Evolutionary conservation across 805 yeast species (phyloP).

Genomic region (Lachancea quebecensis): DNA sequence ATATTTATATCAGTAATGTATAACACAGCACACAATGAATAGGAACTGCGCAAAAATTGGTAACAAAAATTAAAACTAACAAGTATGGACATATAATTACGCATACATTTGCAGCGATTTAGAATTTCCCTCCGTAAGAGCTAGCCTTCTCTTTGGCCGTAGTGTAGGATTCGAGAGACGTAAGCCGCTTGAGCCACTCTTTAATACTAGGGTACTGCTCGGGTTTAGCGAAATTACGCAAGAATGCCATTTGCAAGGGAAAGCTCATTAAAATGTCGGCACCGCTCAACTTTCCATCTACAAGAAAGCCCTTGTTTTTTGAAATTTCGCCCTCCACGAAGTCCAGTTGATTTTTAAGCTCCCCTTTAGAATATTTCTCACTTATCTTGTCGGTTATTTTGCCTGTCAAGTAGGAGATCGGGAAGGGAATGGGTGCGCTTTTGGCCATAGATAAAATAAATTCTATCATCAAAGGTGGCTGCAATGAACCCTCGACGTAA

Average conservation of each 20-base stretch:
- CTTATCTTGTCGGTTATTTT: slow-evolving; percentile 41
- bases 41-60: no score
- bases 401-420: slow-evolving; percentile 39
- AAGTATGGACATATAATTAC: neutral
- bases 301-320: slow-evolving; percentile 37
- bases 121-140: slow-evolving; percentile 10
- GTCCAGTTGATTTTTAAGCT: slow-evolving; percentile 35
- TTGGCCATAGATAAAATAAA: slow-evolving; percentile 35
- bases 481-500: slow-evolving; percentile 58
- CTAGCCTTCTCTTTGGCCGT: slow-evolving; percentile 13
- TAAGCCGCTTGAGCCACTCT: slow-evolving; percentile 19
- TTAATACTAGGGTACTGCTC: slow-evolving; percentile 23
- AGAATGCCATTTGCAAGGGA: slow-evolving; percentile 32
- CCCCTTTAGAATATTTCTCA: slow-evolving; percentile 43
- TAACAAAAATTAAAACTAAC: neutral
- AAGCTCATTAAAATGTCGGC: slow-evolving; percentile 52
- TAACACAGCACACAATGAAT: no score
- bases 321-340: slow-evolving; percentile 37
- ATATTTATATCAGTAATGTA: no score
- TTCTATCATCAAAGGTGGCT: slow-evolving; percentile 39
- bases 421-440: slow-evolving; percentile 39
- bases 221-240: slow-evolving; percentile 10
- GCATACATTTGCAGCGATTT: neutral
- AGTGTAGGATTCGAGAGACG: slow-evolving; percentile 12
- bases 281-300: slow-evolving; percentile 43